Percentiles rank a stretch among this genome's conserved stretches.
Evolutionary conservation across 2,329 filamentous ascomycete species (phyloP).

Genomic region (Thielaviopsis populi): DNA sequence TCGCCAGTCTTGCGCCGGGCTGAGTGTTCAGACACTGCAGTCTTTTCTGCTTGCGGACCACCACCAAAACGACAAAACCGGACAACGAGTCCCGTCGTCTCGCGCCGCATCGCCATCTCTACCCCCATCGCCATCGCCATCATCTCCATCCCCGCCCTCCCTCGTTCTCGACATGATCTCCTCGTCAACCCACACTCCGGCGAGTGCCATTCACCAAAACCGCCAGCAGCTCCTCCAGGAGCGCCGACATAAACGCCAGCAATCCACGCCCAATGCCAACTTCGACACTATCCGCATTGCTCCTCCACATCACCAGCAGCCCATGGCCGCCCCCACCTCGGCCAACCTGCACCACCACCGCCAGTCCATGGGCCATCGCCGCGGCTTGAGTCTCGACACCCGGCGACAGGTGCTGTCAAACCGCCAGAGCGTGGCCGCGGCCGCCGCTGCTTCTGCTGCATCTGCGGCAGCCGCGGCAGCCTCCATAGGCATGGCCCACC

Average conservation of each 20-base stretch:
- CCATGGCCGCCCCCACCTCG: conserved; percentile 20
- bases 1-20: not conserved
- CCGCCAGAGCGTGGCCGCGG: conserved; percentile 10
- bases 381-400: conserved; percentile 73
- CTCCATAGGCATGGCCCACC: conserved; percentile 9
- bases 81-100: not conserved
- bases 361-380: conserved; percentile 43
- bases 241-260: conserved; percentile 60
- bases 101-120: not conserved
- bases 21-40: not conserved
- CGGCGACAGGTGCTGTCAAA: conserved; percentile 33
- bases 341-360: conserved; percentile 9
- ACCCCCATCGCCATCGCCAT: not conserved
- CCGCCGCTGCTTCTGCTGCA: conserved; percentile 19
- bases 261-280: conserved; percentile 58
- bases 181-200: conserved; percentile 11
- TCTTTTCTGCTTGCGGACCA: not conserved
- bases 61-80: not conserved
- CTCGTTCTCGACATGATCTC: conserved; percentile 7
- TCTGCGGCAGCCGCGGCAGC: conserved; percentile 26
- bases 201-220: conserved; percentile 15
- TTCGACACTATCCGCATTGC: conserved; percentile 58
- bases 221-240: conserved; percentile 21
- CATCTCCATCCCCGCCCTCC: not conserved
- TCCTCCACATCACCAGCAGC: conserved; percentile 28